These are phyloP conservation scores for Trifolium pratense DNA, from an alignment of 306 rosid species.

Conservation along the genomic window DNA sequence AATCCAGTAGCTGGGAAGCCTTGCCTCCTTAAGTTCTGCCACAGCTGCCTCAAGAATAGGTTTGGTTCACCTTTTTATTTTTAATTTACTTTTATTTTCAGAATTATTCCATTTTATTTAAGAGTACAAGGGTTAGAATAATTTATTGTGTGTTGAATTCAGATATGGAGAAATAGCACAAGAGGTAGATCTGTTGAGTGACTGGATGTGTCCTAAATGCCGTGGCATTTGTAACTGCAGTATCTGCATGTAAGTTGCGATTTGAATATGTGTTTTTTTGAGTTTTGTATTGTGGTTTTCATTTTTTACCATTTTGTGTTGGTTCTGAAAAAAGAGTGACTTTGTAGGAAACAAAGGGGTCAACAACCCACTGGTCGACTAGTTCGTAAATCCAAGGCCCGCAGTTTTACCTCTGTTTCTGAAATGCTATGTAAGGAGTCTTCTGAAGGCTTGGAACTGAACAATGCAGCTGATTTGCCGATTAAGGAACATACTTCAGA, in stretches of 20 bases:
- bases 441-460: background rate
- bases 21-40: constrained; percentile 59
- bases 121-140: background rate
- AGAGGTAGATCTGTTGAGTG: constrained; percentile 44
- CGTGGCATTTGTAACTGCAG: constrained; percentile 81
- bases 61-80: constrained; percentile 24
- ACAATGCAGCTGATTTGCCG: constrained; percentile 30
- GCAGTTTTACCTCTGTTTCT: constrained; percentile 64
- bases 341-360: constrained; percentile 69
- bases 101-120: background rate
- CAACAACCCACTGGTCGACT: constrained; percentile 71
- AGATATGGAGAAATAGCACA: constrained; percentile 81
- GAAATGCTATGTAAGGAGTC: constrained; percentile 52
- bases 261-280: background rate
- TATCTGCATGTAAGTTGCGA: constrained; percentile 60
- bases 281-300: background rate
- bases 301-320: background rate
- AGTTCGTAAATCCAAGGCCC: constrained; percentile 54
- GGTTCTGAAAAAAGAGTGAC: constrained; percentile 33
- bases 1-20: constrained; percentile 45
- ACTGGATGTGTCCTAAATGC: constrained; percentile 83
- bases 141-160: constrained; percentile 8
- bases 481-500: constrained; percentile 18
- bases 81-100: background rate
- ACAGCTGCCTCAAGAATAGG: constrained; percentile 79